Evolutionary conservation across 1,139 yeast species (phyloP).

Genomic region (Arxiozyma telluris): DNA sequence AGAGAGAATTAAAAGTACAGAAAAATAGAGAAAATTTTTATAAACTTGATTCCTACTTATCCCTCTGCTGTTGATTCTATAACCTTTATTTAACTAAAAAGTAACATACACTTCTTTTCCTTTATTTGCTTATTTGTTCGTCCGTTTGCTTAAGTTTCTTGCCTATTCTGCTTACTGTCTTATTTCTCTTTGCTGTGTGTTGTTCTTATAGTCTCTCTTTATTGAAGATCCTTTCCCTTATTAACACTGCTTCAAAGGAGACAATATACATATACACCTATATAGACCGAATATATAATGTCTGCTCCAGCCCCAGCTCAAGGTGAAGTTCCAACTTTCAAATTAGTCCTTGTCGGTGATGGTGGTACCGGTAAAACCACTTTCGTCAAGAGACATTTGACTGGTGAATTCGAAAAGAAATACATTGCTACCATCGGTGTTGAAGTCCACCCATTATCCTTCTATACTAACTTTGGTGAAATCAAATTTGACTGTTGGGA

Average conservation of each 20-base stretch:
- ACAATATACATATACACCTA: neutral
- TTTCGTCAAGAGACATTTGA: conserved; percentile 97
- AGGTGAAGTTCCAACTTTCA: conserved; percentile 86
- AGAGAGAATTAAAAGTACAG: neutral
- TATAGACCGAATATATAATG: conserved; percentile 13
- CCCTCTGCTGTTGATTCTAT: neutral
- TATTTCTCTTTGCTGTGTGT: too few species aligned
- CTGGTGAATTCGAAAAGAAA: conserved; percentile 99
- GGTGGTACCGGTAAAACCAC: conserved; percentile 99
- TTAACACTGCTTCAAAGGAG: neutral
- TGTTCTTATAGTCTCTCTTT: neutral
- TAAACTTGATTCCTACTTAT: neutral
- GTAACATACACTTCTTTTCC: neutral
- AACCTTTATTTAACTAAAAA: neutral
- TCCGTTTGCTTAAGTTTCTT: neutral
- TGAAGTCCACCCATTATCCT: conserved; percentile 96
- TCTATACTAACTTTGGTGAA: conserved; percentile 98
- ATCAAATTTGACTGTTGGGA: conserved; percentile 99
- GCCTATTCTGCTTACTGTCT: too few species aligned
- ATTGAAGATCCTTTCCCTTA: neutral
- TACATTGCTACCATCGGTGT: conserved; percentile 99
- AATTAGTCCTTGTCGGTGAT: conserved; percentile 97
- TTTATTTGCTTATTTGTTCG: neutral
- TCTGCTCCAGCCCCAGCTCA: conserved; percentile 18
- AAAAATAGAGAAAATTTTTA: too few species aligned